phyloP scores from a whole-genome alignment of 129 eudicot genomes.

The Escallonia herrerae region DNA sequence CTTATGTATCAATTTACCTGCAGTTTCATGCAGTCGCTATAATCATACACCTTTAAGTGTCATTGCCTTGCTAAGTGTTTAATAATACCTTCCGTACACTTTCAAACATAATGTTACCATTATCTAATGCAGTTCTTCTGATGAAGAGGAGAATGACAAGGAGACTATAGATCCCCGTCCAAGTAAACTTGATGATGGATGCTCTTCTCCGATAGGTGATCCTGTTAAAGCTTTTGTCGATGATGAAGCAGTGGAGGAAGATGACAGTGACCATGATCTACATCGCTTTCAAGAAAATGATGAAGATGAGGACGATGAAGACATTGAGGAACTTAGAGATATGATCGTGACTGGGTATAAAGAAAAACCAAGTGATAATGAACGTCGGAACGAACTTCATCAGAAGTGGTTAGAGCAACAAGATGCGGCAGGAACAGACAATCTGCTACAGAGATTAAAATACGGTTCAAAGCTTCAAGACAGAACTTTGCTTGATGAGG shows the following conservation, averaged over 20 bases:
- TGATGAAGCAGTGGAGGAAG: constrained; percentile 88
- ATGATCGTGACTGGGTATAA: constrained; percentile 63
- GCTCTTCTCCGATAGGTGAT: constrained; percentile 58
- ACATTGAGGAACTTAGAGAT: constrained; percentile 54
- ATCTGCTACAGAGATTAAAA: constrained; percentile 57
- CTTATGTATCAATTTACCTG: too few relatives aligned
- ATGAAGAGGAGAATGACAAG: constrained; percentile 73
- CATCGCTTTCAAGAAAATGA: constrained; percentile 58
- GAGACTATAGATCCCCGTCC: constrained; percentile 49
- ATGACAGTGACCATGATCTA: constrained; percentile 76
- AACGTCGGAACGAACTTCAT: constrained; percentile 82
- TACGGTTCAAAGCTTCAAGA: constrained; percentile 46
- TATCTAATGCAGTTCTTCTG: constrained; percentile 47
- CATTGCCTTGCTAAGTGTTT: neutral
- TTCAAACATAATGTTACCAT: constrained; percentile 3
- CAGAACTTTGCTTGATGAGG: constrained; percentile 36
- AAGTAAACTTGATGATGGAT: constrained; percentile 6
- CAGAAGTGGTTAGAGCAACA: constrained; percentile 94
- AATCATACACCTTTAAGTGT: too few relatives aligned
- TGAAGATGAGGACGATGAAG: constrained; percentile 51
- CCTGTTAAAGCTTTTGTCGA: constrained; percentile 74
- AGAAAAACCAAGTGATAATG: constrained; percentile 57
- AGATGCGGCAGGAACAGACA: constrained; percentile 90
- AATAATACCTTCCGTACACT: neutral
- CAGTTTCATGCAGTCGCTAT: too few relatives aligned